Base-by-base conservation (phyloP, 768 basidiomycete genomes). In the Lenzites betulinus region DNA sequence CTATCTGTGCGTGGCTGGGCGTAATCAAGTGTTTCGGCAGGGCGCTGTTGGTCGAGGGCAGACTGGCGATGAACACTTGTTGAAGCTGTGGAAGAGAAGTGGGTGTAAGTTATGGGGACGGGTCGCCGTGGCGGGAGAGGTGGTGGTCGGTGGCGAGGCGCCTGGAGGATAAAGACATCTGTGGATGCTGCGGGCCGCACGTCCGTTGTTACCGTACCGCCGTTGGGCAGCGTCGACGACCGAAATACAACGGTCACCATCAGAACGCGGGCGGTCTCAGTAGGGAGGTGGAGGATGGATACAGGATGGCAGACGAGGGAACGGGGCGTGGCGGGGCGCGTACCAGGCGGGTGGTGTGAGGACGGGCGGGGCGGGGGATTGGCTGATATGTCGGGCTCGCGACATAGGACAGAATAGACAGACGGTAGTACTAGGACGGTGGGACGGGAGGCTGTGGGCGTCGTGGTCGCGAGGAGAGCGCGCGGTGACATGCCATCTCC, bases 121-220 rank as follows among this genome's bases (percentile, higher is more conserved):
- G 16, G 41, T 1, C 25, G 23, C 25, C n/a, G n/a, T 35, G 25
- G 25, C 16, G 52, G 33, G 50, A 51, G n/a, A n/a, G n/a, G n/a
- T n/a, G n/a, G n/a, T n/a, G n/a, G n/a, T n/a, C 43, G 41, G 50
- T 12, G 51, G 58, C 35, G 51, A n/a, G 51, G 41, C 51, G 58
- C 47, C 15, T 22, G 16, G 47, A 9, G 33, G 56, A 33, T n/a
- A 7, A 25, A 48, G 51, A 33, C 11, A 38, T 38, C 51, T 47
- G 53, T 46, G 60, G 39, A 12, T 35, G 41, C 60, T 60, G 59
- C 59, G 59, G 59, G 25, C 59, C 59, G 59, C 53, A 22, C 25
- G 18, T 60, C 59, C 59, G 59, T n/a, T 35, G 59, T 47, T 52
- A 51, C 25, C 58, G 59, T 54, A 51, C 28, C 53, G 59, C 59